Base-by-base conservation (phyloP, 1,284 basidiomycete species). In the Leucoagaricus sp. region DNA sequence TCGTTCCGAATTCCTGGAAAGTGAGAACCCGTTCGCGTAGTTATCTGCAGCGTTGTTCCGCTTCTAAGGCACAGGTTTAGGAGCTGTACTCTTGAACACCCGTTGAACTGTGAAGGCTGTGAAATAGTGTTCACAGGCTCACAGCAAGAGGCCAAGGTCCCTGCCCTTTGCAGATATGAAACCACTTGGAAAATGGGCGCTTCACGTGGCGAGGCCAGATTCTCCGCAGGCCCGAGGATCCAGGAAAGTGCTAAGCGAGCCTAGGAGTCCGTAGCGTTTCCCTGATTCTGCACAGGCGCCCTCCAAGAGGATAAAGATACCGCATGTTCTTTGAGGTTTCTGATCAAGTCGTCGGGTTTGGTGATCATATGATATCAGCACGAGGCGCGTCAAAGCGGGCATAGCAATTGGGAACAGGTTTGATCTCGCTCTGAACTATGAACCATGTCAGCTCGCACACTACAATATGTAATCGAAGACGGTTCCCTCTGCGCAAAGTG, bases 381-480 rank as follows among this genome's bases (percentile, higher is more conserved):
- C 40, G 54, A 33, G 47, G 54, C 38, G 47, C 47, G 21, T 17
- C 21, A 34, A 53, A 33, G 6, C 25, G 8, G 34, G 10, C 33
- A 44, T 13, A 42, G 23, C 17, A 33, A 28, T 21, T 26, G 12
- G 42, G 15, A 25, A 21, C 6, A 47, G 41, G 15, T 12, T 55
- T 33, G 40, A 31, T 13, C 45, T 34, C n/a, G 21, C 15, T 38
- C 29, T 19, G 13, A 21, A 12, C 26, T 7, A 33, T 55, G 48
- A 44, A 44, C 26, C 23, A 31, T 49, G 21, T 31, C 41, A 53
- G 19, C 36, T 33, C 29, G 23, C 21, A 28, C 31, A 29, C 13
- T 49, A 26, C n/a, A 49, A 36, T 50, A 55, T 55, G 54, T 50
- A 55, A 55, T 55, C 48, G 54, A 55, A 55, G 47, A 25, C 31